Conservation (phyloP, 2,329 filamentous ascomycete genomes). For the Berkeleyomyces rouxiae region DNA sequence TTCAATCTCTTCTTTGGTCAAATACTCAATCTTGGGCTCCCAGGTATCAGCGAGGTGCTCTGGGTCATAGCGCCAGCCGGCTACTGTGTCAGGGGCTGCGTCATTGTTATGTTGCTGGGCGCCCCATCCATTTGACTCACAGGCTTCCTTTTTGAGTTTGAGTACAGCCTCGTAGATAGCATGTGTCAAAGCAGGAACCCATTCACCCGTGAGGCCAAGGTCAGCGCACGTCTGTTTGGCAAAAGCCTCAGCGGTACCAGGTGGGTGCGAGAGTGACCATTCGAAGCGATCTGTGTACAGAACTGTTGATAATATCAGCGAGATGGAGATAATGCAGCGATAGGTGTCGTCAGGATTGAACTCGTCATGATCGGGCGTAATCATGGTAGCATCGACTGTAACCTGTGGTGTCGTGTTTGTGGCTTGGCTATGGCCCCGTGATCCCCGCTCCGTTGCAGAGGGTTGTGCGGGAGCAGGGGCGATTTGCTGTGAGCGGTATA, state of each 20-base stretch:
- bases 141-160: constrained; percentile 87
- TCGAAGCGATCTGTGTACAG: constrained; percentile 96
- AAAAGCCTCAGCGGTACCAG: constrained; percentile 81
- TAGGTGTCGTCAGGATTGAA: constrained; percentile 86
- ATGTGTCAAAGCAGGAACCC: constrained; percentile 85
- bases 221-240: constrained; percentile 87
- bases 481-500: constrained; percentile 51
- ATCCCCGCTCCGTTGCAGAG: constrained; percentile 12
- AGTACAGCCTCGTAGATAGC: constrained; percentile 93
- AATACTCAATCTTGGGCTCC: constrained; percentile 64
- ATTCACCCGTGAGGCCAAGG: constrained; percentile 75
- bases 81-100: constrained; percentile 62
- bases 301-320: constrained; percentile 78
- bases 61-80: constrained; percentile 90
- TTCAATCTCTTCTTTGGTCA: constrained; percentile 94
- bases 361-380: constrained; percentile 37
- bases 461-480: constrained; percentile 13
- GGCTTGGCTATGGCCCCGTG: not conserved
- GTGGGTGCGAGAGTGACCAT: constrained; percentile 85
- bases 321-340: constrained; percentile 78
- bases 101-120: constrained; percentile 68
- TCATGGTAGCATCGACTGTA: constrained; percentile 51
- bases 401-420: constrained; percentile 29
- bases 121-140: constrained; percentile 67
- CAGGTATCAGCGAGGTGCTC: constrained; percentile 74